Conservation (phyloP, 805 yeast genomes). For the Barnettozyma sucrosica region DNA sequence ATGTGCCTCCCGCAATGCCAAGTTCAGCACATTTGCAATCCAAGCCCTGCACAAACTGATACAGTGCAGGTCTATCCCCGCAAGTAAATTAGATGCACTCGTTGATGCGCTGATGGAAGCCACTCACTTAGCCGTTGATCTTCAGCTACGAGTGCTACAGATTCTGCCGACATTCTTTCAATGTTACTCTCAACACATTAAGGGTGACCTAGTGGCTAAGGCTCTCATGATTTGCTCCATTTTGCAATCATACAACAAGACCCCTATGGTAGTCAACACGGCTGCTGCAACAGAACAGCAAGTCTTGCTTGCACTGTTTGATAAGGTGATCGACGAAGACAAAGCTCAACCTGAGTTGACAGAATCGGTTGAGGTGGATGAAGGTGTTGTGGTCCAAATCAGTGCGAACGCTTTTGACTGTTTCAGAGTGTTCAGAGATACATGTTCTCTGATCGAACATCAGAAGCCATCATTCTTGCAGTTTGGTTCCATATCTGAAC, state of each 20-base stretch:
- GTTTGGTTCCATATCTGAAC: constrained; percentile 47
- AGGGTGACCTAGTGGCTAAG: constrained; percentile 50
- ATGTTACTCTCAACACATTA: constrained; percentile 49
- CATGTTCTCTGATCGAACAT: constrained; percentile 61
- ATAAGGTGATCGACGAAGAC: constrained; percentile 46
- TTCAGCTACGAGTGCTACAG: constrained; percentile 82
- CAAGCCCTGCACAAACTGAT: constrained; percentile 65
- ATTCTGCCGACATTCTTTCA: constrained; percentile 70
- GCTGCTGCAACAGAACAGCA: constrained; percentile 94
- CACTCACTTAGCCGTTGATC: constrained; percentile 68
- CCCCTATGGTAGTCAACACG: constrained; percentile 76
- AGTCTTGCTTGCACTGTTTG: constrained; percentile 71
- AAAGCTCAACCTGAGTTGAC: constrained; percentile 8
- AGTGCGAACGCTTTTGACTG: constrained; percentile 62
- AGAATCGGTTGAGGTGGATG: constrained; percentile 32
- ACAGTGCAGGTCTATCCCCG: constrained; percentile 47
- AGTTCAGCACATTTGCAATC: constrained; percentile 63
- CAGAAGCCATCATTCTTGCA: constrained; percentile 51
- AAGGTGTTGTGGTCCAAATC: constrained; percentile 37
- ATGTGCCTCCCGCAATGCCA: constrained; percentile 69
- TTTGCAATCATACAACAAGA: constrained; percentile 61
- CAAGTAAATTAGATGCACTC: constrained; percentile 44
- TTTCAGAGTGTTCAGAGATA: constrained; percentile 60
- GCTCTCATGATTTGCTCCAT: constrained; percentile 65
- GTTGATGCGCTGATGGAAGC: constrained; percentile 69